Percentiles rank a stretch among this genome's conserved stretches.
Conservation (phyloP, 2,329 filamentous ascomycete species). For the Domatiomyces globalis region DNA sequence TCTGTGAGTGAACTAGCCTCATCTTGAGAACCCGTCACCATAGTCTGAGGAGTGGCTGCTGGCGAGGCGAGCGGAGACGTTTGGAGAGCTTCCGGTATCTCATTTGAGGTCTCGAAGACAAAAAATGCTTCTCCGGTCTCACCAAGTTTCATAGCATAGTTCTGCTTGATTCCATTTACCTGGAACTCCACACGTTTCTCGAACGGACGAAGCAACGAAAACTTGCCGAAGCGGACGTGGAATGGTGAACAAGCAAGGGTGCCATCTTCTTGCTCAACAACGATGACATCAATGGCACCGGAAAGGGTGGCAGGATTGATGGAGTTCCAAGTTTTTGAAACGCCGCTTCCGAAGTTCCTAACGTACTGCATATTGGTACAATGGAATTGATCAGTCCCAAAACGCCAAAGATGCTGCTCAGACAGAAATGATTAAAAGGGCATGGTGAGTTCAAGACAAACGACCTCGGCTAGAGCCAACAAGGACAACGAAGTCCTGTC, state of each 20-base stretch:
- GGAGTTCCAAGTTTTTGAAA: slow-evolving; percentile 98
- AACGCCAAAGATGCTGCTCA: neutral
- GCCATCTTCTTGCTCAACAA: slow-evolving; percentile 87
- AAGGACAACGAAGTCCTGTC: neutral
- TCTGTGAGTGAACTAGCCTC: slow-evolving; percentile 28
- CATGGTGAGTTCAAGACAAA: neutral
- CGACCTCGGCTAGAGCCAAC: neutral
- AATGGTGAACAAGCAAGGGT: slow-evolving; percentile 85
- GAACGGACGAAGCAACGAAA: slow-evolving; percentile 81
- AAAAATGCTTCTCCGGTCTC: slow-evolving; percentile 98
- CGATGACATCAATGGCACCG: slow-evolving; percentile 96
- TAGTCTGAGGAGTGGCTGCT: slow-evolving; percentile 52
- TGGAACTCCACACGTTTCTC: slow-evolving; percentile 99
- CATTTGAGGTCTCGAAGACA: slow-evolving; percentile 87
- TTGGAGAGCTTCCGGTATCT: slow-evolving; percentile 82
- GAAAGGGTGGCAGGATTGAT: slow-evolving; percentile 96
- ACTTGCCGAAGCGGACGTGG: slow-evolving; percentile 97
- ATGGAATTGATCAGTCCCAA: neutral
- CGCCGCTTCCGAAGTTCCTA: slow-evolving; percentile 81
- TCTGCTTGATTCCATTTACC: slow-evolving; percentile 81
- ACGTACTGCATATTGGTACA: slow-evolving; percentile 76
- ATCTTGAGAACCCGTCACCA: slow-evolving; percentile 19
- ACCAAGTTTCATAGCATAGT: slow-evolving; percentile 96
- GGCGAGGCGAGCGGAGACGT: slow-evolving; percentile 90
- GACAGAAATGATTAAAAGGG: neutral